Evolutionary conservation across 768 basidiomycete genomes (phyloP).

Genomic region (Mycena vulgaris): DNA sequence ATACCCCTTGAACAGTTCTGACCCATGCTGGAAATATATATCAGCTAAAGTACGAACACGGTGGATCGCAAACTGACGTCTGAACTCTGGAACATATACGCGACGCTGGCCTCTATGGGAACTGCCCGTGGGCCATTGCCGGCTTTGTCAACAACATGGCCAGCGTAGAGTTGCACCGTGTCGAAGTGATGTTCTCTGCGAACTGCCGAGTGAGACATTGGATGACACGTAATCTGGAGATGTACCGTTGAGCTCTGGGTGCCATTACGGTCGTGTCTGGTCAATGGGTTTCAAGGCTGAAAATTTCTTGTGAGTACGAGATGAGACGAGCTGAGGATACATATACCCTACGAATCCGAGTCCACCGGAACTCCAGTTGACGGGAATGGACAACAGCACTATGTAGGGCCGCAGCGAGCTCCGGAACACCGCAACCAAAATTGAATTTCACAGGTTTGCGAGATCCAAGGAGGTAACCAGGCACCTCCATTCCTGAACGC

Average conservation of each 20-base stretch:
- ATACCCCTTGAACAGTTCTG: slow-evolving; percentile 29
- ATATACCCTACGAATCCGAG: background rate
- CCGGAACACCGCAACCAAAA: no score
- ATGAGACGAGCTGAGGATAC: background rate
- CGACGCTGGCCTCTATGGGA: slow-evolving; percentile 22
- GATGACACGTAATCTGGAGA: background rate
- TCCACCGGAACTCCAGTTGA: no score
- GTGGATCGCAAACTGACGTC: slow-evolving; percentile 8
- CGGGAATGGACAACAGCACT: no score
- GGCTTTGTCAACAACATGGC: slow-evolving; percentile 17
- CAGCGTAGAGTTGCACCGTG: slow-evolving; percentile 28
- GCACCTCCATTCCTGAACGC: no score
- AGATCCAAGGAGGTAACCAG: no score
- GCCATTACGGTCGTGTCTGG: slow-evolving; percentile 6
- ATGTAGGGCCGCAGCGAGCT: no score
- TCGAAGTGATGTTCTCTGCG: slow-evolving; percentile 27
- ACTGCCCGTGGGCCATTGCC: slow-evolving; percentile 30
- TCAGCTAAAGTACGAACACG: background rate
- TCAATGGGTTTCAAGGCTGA: background rate
- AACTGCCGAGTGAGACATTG: no score
- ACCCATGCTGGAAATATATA: slow-evolving; percentile 22
- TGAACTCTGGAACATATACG: slow-evolving; percentile 27
- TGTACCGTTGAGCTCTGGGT: background rate
- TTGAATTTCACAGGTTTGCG: no score
- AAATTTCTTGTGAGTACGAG: no score